Evolutionary conservation across 2,329 filamentous ascomycete genomes (phyloP), one percentile per base, ranked within the genome.

Genomic region (Triangularia setosa): DNA sequence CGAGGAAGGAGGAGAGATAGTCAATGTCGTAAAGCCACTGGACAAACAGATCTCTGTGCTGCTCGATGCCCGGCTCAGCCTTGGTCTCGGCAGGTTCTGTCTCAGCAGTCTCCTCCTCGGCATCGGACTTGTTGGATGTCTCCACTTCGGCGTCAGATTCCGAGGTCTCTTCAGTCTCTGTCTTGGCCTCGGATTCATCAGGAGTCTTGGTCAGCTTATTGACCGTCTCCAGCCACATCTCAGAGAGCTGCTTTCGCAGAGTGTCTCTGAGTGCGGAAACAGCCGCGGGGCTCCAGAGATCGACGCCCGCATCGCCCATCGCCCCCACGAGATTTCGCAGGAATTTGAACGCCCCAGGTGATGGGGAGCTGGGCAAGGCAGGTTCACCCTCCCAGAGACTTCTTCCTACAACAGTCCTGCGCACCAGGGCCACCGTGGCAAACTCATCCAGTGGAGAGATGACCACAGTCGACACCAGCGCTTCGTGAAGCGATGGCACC

Each of bases 301-400:
- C 94, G 55, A 85, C 80, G 0, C 93, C 93, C 2, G 84, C 79
- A 12, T 82, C 79, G 3, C 84, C 84, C 92, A 97, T 96, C 4
- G 83, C 80, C 56, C 79, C 78, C 4, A 86, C 84, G 27, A 96
- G 73, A 54, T 81, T 81, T 24, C 87, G 85, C 58, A 97, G 72
- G 62, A 96, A 88, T 65, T 83, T 85, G 73, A 96, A 96, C 0
- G 87, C 80, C 21, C 83, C 82, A 0, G 91, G 88, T 0, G 92
- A 94, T 0, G 92, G 92, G 71, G 95, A 91, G 5, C 87, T 82
- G 0, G 94, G 94, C 52, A 97, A 75, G 25, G 86, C 81, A 0
- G 91, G 90, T 40, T 85, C 80, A 0, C 91, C 91, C 73, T 96
- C 92, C 93, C 93, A 97, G 0, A 97, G 79, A 0, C 85, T 82